Base-by-base conservation (phyloP, 257 asterid species). In the Solanum sejunctum region DNA sequence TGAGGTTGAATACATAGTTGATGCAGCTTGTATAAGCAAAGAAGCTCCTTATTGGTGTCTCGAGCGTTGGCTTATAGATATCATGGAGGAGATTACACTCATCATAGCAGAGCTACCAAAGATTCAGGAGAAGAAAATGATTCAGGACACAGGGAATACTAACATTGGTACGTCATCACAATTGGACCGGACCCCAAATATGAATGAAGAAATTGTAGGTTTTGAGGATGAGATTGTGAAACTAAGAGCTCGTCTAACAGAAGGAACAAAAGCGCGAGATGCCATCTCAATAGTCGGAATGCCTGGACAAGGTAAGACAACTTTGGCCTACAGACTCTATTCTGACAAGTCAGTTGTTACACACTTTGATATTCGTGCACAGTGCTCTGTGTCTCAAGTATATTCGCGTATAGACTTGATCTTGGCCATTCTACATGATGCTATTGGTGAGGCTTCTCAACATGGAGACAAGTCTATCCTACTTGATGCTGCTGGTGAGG, bases 1-100 rank as follows among this genome's bases (percentile, higher is more conserved):
- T 84, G 86, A 86, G 73, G 86, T 85, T n/a, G 88, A 87, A 23
- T 85, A 84, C 57, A 28, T 87, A 15, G 17, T 86, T 70, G 57
- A 52, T 77, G 28, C 55, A 51, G 83, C 86, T 7, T 86, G 73
- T 83, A 72, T 83, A 15, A 18, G n/a, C 57, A 77, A 60, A 64
- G 51, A 82, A 23, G 16, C 39, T 67, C 77, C 82, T 67, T n/a
- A 43, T 51, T 47, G 81, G 82, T 84, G 86, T 45, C 78, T 84
- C 56, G 26, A 10, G 71, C 49, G 16, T 10, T 75, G 85, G 88
- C 77, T 88, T 17, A 7, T 51, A 5, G 17, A 78, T 16, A 56
- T 88, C 43, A n/a, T 78, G 6, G 3, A 23, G 28, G 47, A 32
- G 1, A 23, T 36, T 16, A 17, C 51, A 28, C 26, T 32, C 23